phyloP scores from a whole-genome alignment of 2,329 filamentous ascomycete species.

The Botrytis sinoallii region DNA sequence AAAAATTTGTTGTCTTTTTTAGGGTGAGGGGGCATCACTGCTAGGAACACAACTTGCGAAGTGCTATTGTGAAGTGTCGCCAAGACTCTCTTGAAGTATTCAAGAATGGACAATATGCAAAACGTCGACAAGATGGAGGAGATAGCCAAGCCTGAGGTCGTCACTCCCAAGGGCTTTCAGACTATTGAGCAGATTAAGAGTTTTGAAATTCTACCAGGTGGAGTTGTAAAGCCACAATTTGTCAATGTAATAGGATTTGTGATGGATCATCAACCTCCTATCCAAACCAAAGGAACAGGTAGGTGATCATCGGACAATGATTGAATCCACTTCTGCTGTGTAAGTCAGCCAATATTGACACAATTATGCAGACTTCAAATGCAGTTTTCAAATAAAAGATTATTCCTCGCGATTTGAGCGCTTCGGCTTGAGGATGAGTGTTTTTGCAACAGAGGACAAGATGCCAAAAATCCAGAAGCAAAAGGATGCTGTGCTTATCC shows the following conservation, averaged over 20 bases:
- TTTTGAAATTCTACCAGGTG: slow-evolving; percentile 1
- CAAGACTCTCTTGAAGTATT: not conserved
- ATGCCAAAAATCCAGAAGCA: slow-evolving; percentile 48
- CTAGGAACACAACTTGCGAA: not conserved
- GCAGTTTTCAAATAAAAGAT: slow-evolving; percentile 60
- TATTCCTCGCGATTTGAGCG: slow-evolving; percentile 44
- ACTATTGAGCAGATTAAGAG: slow-evolving; percentile 43
- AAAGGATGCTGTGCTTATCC: slow-evolving; percentile 65
- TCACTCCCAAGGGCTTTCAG: slow-evolving; percentile 44
- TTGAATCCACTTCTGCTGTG: not conserved
- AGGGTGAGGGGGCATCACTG: not conserved
- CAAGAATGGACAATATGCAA: not conserved
- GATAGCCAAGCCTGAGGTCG: not conserved
- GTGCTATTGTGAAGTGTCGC: too few relatives aligned
- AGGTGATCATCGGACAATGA: slow-evolving; percentile 24
- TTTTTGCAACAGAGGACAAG: slow-evolving; percentile 54
- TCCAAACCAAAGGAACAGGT: slow-evolving; percentile 52
- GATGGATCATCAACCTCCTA: slow-evolving; percentile 58
- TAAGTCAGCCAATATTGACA: not conserved
- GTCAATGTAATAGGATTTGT: slow-evolving; percentile 69
- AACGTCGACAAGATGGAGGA: not conserved
- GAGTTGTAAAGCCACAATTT: slow-evolving; percentile 21
- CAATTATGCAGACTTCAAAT: slow-evolving; percentile 53
- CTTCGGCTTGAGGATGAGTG: slow-evolving; percentile 48
- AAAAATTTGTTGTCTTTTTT: not conserved